Conservation (phyloP, 306 rosid genomes). For the Medicago arabica region DNA sequence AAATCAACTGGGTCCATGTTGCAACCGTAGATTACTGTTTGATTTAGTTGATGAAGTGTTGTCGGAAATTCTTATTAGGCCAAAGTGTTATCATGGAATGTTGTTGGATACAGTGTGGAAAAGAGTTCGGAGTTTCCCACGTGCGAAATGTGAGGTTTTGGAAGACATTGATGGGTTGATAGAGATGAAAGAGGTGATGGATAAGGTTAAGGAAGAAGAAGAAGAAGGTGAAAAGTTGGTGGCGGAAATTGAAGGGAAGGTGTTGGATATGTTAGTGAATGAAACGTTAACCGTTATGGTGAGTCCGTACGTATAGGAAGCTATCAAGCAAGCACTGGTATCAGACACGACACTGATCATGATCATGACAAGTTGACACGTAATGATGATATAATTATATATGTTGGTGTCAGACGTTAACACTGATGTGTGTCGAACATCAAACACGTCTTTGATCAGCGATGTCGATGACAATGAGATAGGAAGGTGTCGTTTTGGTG, state of each 20-base stretch:
- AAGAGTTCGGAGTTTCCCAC: conserved; percentile 59
- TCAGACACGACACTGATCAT: too few relatives aligned
- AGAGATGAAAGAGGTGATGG: conserved; percentile 60
- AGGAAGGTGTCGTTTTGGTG: conserved; percentile 39
- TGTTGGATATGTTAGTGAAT: conserved; percentile 64
- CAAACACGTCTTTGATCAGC: too few relatives aligned
- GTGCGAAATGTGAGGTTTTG: conserved; percentile 62
- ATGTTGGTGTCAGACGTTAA: too few relatives aligned
- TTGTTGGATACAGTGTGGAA: conserved; percentile 54
- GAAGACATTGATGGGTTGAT: conserved; percentile 82
- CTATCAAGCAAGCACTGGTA: too few relatives aligned
- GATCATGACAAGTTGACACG: too few relatives aligned
- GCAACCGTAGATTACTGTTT: conserved; percentile 63
- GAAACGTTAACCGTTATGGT: conserved; percentile 56
- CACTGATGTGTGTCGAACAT: too few relatives aligned
- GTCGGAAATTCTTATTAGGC: conserved; percentile 52
- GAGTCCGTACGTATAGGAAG: conserved; percentile 21
- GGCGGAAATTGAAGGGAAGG: conserved; percentile 61
- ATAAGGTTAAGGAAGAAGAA: conserved; percentile 23
- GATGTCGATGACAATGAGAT: too few relatives aligned
- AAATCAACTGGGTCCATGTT: conserved; percentile 43
- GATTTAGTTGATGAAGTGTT: conserved; percentile 71
- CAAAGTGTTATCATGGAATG: conserved; percentile 14
- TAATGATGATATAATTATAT: too few relatives aligned
- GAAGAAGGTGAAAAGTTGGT: conserved; percentile 60